Evolutionary conservation across 768 basidiomycete genomes (phyloP).

Genomic region (Hydnum rufescens): DNA sequence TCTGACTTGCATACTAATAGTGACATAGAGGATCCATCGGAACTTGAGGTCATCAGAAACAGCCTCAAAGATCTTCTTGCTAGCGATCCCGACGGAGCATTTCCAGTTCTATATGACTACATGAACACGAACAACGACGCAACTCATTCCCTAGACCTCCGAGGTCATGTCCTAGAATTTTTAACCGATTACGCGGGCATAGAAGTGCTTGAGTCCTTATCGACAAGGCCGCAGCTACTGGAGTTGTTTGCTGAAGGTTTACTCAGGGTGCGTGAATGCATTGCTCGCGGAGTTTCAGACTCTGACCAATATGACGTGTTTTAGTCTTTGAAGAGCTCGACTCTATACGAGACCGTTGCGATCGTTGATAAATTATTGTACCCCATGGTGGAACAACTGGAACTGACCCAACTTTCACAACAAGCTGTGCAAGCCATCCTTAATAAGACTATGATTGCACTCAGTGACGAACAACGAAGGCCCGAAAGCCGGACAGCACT

Average conservation of each 20-base stretch:
- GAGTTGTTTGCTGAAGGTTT: not conserved
- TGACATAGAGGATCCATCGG: conserved; percentile 38
- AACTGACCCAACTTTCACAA: not conserved
- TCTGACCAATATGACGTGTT: not conserved
- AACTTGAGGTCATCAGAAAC: conserved; percentile 39
- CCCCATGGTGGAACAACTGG: not conserved
- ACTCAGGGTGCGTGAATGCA: not conserved
- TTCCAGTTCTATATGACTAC: conserved; percentile 53
- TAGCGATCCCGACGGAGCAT: conserved; percentile 37
- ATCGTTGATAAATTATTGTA: not conserved
- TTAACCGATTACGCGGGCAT: not conserved
- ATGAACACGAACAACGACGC: not conserved
- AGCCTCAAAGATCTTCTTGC: conserved; percentile 43
- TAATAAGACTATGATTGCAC: not conserved
- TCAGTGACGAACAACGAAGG: not conserved
- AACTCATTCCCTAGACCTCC: not conserved
- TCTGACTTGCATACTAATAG: not conserved
- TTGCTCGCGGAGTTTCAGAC: not conserved
- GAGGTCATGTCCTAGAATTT: not conserved
- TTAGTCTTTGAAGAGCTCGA: not conserved
- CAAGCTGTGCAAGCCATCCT: not conserved
- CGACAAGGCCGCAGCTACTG: not conserved
- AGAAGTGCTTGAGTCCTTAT: not conserved
- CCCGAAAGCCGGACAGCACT: not conserved
- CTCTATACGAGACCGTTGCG: not conserved